Base-by-base conservation (phyloP, 1,284 basidiomycete genomes). In the Schizophyllum amplum region DNA sequence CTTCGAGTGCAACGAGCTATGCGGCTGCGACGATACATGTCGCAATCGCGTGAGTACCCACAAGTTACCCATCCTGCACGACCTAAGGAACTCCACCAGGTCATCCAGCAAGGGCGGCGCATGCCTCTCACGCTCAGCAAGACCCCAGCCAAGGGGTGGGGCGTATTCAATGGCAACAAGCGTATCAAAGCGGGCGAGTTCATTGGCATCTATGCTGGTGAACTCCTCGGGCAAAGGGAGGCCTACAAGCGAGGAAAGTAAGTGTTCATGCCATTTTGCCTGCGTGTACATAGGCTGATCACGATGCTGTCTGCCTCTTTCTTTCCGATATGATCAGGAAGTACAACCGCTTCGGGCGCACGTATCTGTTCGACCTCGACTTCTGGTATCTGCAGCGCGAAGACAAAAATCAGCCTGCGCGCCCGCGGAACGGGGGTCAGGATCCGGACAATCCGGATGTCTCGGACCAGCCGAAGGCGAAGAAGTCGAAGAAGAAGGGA, bases 361-460 rank as follows among this genome's bases (percentile, higher is more conserved):
- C 93, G 0, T 97, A 97, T 64, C 75, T 95, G 1, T 90, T 95
- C 63, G 84, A 92, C 61, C 65, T 93, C 21, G 92, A 95, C 64
- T 88, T 85, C 61, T 86, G 82, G 62, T 78, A 90, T 64, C 71
- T 94, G 56, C 48, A 20, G 9, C 48, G 21, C 20, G 13, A 22
- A 3, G 48, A 22, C 48, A 4, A 20, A 17, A 42, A 9, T 3
- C 33, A 42, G 17, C n/a, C n/a, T n/a, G 33, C 33, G 33, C 33
- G 13, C 20, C 46, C 56, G 15, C 20, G 52, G 25, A 49, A 53
- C 24, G 33, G 26, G 17, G 55, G 54, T 4, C 24, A 4, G 23
- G 66, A 21, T 5, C 48, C 71, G 0, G 68, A 66, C 64, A 68
- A 68, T n/a, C n/a, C n/a, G 4, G 33, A 42, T 4, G n/a, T n/a